A percentile compares a stretch with the other conserved stretches of the same genome.
phyloP scores from a whole-genome alignment of 2,329 filamentous ascomycete species.

The Penicillium sp. region DNA sequence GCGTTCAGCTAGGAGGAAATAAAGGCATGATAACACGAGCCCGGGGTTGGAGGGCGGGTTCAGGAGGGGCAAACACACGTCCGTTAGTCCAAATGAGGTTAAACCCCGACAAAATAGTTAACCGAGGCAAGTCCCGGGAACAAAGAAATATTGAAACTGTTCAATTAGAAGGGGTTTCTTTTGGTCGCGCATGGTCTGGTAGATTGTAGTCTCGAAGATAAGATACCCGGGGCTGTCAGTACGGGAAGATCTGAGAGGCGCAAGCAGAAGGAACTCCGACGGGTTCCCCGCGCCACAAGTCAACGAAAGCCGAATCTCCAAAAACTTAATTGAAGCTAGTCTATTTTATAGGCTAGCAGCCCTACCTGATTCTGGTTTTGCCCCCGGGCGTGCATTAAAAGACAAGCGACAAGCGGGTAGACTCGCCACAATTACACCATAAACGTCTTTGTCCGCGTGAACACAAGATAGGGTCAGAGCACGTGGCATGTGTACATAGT shows the following conservation, averaged over 20 bases:
- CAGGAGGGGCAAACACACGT: neutral
- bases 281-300: neutral
- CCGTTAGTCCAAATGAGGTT: neutral
- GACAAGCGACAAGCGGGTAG: neutral
- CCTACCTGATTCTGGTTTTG: neutral
- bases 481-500: neutral
- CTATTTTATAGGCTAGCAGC: neutral
- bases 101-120: neutral
- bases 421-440: neutral
- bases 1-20: neutral
- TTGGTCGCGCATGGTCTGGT: neutral
- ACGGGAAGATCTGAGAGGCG: neutral
- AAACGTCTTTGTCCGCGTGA: neutral
- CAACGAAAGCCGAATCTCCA: neutral
- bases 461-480: neutral
- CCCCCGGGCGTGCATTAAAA: neutral
- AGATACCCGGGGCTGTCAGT: neutral
- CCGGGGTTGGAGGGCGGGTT: neutral
- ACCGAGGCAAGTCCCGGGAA: neutral
- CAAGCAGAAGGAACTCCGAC: neutral
- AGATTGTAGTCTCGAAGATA: neutral
- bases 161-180: neutral
- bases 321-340: neutral
- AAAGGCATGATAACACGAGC: neutral
- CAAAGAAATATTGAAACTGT: neutral